A percentile compares a stretch with the other conserved stretches of the same genome.
Conservation (phyloP, 768 basidiomycete species). For the Coprinopsis cinerea region DNA sequence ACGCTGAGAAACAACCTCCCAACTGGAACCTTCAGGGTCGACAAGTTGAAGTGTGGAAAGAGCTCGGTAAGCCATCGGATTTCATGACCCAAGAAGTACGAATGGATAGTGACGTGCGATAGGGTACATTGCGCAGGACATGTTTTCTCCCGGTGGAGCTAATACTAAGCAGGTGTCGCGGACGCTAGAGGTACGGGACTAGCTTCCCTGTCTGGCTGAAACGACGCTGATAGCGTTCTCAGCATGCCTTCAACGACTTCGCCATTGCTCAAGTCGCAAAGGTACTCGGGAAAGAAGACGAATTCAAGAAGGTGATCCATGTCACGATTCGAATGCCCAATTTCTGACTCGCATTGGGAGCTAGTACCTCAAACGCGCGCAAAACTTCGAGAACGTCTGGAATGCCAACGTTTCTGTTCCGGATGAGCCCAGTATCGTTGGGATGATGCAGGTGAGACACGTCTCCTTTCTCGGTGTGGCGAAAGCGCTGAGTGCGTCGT, state of each 20-base stretch:
- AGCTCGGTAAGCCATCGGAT: constrained; percentile 30
- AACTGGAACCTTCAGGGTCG: constrained; percentile 63
- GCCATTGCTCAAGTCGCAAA: constrained; percentile 60
- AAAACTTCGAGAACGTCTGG: constrained; percentile 57
- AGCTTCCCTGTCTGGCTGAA: background rate
- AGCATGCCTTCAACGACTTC: constrained; percentile 65
- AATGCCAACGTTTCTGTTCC: constrained; percentile 51
- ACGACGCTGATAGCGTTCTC: background rate
- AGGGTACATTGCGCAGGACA: constrained; percentile 38
- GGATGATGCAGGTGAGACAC: constrained; percentile 53
- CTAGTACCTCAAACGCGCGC: constrained; percentile 48
- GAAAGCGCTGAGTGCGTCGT: background rate
- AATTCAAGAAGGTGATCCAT: constrained; percentile 49
- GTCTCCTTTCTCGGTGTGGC: background rate
- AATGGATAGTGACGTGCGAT: background rate
- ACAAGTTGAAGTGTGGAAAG: constrained; percentile 52
- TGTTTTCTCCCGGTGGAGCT: constrained; percentile 42
- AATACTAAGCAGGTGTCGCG: constrained; percentile 60
- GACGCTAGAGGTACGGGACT: constrained; percentile 44
- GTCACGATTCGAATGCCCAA: too few species aligned
- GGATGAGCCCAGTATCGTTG: constrained; percentile 33
- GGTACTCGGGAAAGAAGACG: constrained; percentile 40
- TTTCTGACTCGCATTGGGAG: background rate
- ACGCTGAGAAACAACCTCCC: constrained; percentile 50
- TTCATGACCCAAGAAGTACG: background rate